Evolutionary conservation across 2,329 filamentous ascomycete species (phyloP).

Genomic region (Atkinsonella texensis): DNA sequence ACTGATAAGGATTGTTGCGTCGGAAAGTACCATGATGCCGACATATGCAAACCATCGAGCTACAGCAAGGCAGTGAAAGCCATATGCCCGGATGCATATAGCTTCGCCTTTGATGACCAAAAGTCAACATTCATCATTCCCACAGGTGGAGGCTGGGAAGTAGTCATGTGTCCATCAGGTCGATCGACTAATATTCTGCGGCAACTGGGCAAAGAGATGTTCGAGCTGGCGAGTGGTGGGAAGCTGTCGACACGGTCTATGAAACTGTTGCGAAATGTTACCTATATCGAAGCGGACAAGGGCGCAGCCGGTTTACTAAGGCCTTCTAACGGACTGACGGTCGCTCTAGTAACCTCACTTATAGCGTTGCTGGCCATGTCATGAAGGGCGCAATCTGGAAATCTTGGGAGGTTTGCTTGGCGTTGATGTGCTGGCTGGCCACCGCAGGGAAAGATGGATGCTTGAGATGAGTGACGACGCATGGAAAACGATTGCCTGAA

Average conservation of each 20-base stretch:
- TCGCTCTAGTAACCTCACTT: constrained; percentile 3
- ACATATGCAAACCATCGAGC: constrained; percentile 50
- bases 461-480: background rate
- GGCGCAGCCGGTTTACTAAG: constrained; percentile 12
- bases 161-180: constrained; percentile 62
- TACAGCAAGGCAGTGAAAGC: constrained; percentile 61
- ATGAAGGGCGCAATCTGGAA: background rate
- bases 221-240: constrained; percentile 31
- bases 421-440: background rate
- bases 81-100: constrained; percentile 77
- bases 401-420: background rate
- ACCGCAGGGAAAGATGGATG: background rate
- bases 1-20: constrained; percentile 62
- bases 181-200: constrained; percentile 47
- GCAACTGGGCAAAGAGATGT: constrained; percentile 37
- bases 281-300: constrained; percentile 22
- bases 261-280: constrained; percentile 20
- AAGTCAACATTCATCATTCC: constrained; percentile 51
- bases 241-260: constrained; percentile 22
- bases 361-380: background rate
- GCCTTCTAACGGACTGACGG: constrained; percentile 8
- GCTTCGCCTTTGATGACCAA: constrained; percentile 54
- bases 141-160: constrained; percentile 61
- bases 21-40: constrained; percentile 51
- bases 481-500: background rate